A percentile compares a stretch with the other conserved stretches of the same genome.
phyloP scores from a whole-genome alignment of 2,329 filamentous ascomycete genomes.

The Dryadomyces sulphureus region DNA sequence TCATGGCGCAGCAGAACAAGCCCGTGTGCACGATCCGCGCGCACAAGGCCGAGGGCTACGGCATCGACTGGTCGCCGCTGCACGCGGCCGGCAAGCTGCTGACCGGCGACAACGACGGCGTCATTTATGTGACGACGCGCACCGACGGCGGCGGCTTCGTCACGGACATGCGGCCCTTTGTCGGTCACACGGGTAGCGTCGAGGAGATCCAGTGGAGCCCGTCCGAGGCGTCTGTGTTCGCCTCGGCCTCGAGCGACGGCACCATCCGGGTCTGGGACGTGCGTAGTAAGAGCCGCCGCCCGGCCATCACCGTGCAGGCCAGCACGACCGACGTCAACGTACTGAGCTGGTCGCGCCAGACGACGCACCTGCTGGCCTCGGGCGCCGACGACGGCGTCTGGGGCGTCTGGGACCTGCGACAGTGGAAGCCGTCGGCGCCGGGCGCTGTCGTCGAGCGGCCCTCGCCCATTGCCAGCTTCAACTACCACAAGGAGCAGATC shows the following conservation, averaged over 20 bases:
- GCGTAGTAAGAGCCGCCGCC: constrained; percentile 73
- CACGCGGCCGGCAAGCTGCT: constrained; percentile 71
- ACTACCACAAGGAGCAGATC: constrained; percentile 92
- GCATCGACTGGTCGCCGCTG: constrained; percentile 86
- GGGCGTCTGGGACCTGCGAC: constrained; percentile 90
- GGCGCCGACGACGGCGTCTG: constrained; percentile 89
- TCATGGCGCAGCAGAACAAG: constrained; percentile 75
- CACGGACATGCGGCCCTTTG: constrained; percentile 71
- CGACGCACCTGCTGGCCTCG: constrained; percentile 76
- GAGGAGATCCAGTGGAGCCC: constrained; percentile 98
- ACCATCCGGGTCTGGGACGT: constrained; percentile 95
- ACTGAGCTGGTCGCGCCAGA: constrained; percentile 85
- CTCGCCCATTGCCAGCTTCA: constrained; percentile 80
- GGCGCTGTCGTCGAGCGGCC: constrained; percentile 27
- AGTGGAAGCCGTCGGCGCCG: constrained; percentile 62
- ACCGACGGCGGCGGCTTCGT: constrained; percentile 81
- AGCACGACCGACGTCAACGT: constrained; percentile 87
- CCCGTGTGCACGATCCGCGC: constrained; percentile 76
- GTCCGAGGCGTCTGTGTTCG: constrained; percentile 82
- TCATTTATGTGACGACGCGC: constrained; percentile 77
- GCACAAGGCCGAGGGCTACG: constrained; percentile 90
- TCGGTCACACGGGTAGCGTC: constrained; percentile 70
- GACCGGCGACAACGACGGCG: constrained; percentile 80
- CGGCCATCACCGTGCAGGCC: constrained; percentile 76
- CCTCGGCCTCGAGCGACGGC: constrained; percentile 85